Evolutionary conservation across 192 early-diverging fungal genomes (phyloP).

Genomic region (Entomortierella chlamydospora): DNA sequence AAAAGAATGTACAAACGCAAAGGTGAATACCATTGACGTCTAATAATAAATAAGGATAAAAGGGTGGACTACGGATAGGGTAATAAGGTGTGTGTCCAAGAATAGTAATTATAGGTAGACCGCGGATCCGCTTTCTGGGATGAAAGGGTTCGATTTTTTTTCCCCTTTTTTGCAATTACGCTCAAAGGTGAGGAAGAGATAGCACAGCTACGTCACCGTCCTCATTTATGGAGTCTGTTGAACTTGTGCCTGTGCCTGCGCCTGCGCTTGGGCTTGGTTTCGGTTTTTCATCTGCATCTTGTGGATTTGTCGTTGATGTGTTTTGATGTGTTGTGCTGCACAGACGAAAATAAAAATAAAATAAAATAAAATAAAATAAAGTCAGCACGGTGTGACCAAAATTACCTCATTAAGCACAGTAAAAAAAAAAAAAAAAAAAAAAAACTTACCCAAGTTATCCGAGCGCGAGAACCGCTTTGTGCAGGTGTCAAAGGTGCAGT

Average conservation of each 20-base stretch:
- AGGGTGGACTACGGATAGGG: too few species aligned
- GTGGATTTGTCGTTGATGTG: conserved; percentile 55
- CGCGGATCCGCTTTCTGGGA: too few species aligned
- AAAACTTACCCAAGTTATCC: conserved; percentile 60
- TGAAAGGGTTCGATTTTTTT: background rate
- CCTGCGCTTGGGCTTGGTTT: conserved; percentile 44
- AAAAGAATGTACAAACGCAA: background rate
- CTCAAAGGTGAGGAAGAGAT: too few species aligned
- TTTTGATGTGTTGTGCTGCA: conserved; percentile 68
- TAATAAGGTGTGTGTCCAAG: too few species aligned
- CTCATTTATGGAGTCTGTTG: too few species aligned
- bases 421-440: background rate
- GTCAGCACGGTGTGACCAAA: too few species aligned
- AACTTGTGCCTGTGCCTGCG: conserved; percentile 24
- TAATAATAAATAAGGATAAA: background rate
- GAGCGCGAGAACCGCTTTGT: conserved; percentile 68
- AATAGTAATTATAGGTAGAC: too few species aligned
- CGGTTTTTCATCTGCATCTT: conserved; percentile 42
- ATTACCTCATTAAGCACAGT: too few species aligned
- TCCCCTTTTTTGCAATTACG: background rate
- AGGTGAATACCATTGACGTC: background rate
- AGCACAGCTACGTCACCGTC: too few species aligned
- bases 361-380: too few species aligned
- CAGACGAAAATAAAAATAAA: background rate
- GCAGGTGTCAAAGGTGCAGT: conserved; percentile 58